Base-by-base conservation (phyloP, 371 early-diverging fungal genomes). In the Actinomucor elegans region DNA sequence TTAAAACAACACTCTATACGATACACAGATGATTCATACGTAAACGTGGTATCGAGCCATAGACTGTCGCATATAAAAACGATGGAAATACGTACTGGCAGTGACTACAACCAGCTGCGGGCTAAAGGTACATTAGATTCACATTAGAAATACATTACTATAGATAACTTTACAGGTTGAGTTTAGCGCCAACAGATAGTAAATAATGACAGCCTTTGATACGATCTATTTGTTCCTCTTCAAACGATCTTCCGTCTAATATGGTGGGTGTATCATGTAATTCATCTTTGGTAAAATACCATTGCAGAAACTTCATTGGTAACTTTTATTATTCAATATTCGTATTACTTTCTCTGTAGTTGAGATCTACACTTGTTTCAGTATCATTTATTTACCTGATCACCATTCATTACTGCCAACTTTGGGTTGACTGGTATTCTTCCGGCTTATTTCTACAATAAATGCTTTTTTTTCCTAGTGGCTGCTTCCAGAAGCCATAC, bases 31-130 rank as follows among this genome's bases (percentile, higher is more conserved):
- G 41, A 31, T 6, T 65, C 85, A 63, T 83, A 85, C 87, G 73
- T 87, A 86, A 34, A 77, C 78, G 29, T 86, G 83, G 57, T 73
- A 81, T 12, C 70, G 64, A 35, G 59, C 72, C 46, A 91, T 68
- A 5, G 93, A 90, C 38, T 84, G 77, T 21, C 93, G 79, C 88
- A 90, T 89, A 47, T 81, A 92, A 54, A 91, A 92, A 15, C 91
- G 84, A 53, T 92, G 91, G 53, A 92, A 87, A 57, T 83, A 83
- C 4, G 86, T 80, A 23, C 80, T 76, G 2, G 90, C 92, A 0
- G 88, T 87, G 18, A 87, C 83, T 24, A 88, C 67, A 5, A 83
- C 85, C 20, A 81, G 51, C 48, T 86, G 88, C 15, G 91, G 82
- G 24, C 84, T 83, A 61, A 23, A 17, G 21, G 48, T 21, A 32